Evolutionary conservation across 2,329 filamentous ascomycete genomes (phyloP).

Genomic region (Coniochaeta sp.): DNA sequence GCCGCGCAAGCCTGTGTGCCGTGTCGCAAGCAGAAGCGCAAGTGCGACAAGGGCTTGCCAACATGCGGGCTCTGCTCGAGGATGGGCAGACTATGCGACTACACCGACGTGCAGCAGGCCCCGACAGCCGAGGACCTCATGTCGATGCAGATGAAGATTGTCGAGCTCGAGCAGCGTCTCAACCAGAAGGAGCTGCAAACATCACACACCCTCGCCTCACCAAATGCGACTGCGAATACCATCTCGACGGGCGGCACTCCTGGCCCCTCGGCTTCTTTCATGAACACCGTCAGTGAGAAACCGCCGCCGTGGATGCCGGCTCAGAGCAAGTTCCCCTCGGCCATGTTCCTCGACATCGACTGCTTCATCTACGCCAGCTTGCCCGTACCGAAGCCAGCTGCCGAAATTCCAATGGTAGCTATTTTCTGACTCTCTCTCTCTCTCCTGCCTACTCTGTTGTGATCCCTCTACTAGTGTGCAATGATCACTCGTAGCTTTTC

Average conservation of each 20-base stretch:
- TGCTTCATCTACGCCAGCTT: constrained; percentile 27
- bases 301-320: constrained; percentile 13
- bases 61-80: constrained; percentile 37
- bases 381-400: constrained; percentile 26
- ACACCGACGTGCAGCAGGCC: constrained; percentile 23
- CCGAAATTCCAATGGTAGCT: constrained; percentile 29
- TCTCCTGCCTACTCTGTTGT: too few species aligned
- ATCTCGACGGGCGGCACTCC: neutral
- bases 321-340: constrained; percentile 28
- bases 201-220: neutral
- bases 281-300: neutral
- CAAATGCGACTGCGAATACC: neutral
- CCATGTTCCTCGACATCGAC: constrained; percentile 34
- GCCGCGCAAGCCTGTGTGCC: constrained; percentile 15
- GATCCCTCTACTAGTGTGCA: too few species aligned
- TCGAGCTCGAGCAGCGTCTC: constrained; percentile 28
- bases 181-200: constrained; percentile 7
- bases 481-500: too few species aligned
- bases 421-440: neutral
- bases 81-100: constrained; percentile 32
- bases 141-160: constrained; percentile 25
- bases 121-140: constrained; percentile 31
- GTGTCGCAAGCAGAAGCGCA: constrained; percentile 36
- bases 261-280: neutral
- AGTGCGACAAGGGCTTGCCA: constrained; percentile 42